Evolutionary conservation across 2,329 filamentous ascomycete genomes (phyloP), one percentile per base, ranked within the genome.

Genomic region (Talaromyces verruculosus): DNA sequence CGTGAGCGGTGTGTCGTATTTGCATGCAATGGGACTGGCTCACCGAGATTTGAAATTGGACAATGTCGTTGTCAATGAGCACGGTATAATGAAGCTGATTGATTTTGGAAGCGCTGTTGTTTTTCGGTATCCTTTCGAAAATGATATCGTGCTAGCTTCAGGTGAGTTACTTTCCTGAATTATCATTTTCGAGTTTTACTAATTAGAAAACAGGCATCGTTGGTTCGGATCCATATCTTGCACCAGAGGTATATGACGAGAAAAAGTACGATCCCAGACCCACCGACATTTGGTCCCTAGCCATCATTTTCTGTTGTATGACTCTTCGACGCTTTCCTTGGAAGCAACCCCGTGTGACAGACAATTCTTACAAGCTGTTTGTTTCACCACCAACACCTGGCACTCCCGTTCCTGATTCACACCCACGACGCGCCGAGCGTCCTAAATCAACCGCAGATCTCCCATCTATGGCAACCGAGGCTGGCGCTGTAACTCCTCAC

Each of bases 221-320:
- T 69, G 89, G 89, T 57, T 97, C 95, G 10, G 95, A 99, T 80
- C 95, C 95, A 2, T 99, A 99, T 76, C 86, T 99, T 51, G 95
- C 95, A 0, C 95, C 95, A 0, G 95, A 99, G 78, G 95, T 99
- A 0, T 98, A 98, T 74, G 93, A 97, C 70, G 88, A 93, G 68
- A 88, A 90, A 70, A 93, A 93, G 75, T 99, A 99, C 76, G 93
- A 99, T 73, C 93, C 95, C 0, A 91, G 93, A 68, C 92, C 93
- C 6, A 92, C 94, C 0, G 95, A 99, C 79, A 93, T 99, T 67
- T 99, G 95, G 95, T 99, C 95, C 11, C 84, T 99, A 67, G 95
- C 94, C 19, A 99, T 99, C 72, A 98, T 99, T 64, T 99, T 94
- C 80, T 98, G 95, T 79, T 99, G 95, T 82, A 99, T 99, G 95